A percentile compares a stretch with the other conserved stretches of the same genome.
Conservation (phyloP, 345 rosid species). For the Hypericum perforatum region DNA sequence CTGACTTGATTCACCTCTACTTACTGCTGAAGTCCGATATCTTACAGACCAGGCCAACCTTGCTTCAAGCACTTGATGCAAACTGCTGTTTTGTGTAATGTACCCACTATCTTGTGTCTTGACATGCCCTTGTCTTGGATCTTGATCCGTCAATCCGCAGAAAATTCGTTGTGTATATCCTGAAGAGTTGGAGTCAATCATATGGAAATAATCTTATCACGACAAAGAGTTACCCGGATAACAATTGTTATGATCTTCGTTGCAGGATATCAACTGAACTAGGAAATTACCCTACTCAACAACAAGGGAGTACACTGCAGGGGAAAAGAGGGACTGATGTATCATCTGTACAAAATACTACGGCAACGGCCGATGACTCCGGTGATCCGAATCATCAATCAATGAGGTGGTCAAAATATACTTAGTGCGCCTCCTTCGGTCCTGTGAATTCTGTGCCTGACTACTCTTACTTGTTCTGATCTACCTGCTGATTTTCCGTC, state of each 20-base stretch:
- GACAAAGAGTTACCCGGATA: too few species aligned
- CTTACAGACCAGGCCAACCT: too few species aligned
- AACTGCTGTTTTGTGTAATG: too few species aligned
- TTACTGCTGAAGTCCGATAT: too few species aligned
- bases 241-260: neutral
- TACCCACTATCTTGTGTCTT: too few species aligned
- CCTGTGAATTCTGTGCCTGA: neutral
- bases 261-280: slow-evolving; percentile 54
- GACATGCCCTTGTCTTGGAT: too few species aligned
- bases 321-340: slow-evolving; percentile 40
- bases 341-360: slow-evolving; percentile 20
- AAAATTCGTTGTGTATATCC: too few species aligned
- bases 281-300: slow-evolving; percentile 29
- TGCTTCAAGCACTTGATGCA: too few species aligned
- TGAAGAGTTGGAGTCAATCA: too few species aligned
- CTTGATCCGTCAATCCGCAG: too few species aligned
- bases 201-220: too few species aligned
- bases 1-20: neutral
- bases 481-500: slow-evolving; percentile 1
- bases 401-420: slow-evolving; percentile 25
- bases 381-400: slow-evolving; percentile 28
- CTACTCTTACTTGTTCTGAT: neutral
- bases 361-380: slow-evolving; percentile 21
- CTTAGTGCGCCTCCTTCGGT: neutral
- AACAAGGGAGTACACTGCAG: slow-evolving; percentile 25